Percentiles rank a stretch among this genome's conserved stretches.
phyloP scores from a whole-genome alignment of 2,329 filamentous ascomycete genomes.

The Aspergillus latus region DNA sequence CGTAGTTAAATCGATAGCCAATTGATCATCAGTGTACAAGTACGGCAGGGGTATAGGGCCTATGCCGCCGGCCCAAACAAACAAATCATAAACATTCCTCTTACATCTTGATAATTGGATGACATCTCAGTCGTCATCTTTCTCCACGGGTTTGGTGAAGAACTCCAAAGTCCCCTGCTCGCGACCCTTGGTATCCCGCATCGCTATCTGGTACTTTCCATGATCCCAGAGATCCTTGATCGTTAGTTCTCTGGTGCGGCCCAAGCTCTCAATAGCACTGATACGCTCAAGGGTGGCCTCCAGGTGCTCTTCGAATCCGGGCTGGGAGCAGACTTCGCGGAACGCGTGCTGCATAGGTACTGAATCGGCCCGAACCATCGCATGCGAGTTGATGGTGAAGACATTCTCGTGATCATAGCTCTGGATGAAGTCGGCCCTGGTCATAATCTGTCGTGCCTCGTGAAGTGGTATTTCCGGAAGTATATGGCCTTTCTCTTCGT shows the following conservation, averaged over 20 bases:
- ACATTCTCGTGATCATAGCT: slow-evolving; percentile 90
- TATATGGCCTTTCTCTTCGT: slow-evolving; percentile 67
- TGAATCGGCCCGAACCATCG: slow-evolving; percentile 85
- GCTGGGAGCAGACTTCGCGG: slow-evolving; percentile 71
- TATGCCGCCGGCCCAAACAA: not conserved
- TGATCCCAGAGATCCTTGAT: slow-evolving; percentile 90
- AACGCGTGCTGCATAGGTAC: slow-evolving; percentile 97
- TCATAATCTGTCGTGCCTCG: slow-evolving; percentile 88
- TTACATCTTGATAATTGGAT: not conserved
- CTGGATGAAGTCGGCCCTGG: slow-evolving; percentile 89
- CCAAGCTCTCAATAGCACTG: slow-evolving; percentile 86
- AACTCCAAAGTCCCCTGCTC: slow-evolving; percentile 51
- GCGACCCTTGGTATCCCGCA: slow-evolving; percentile 48
- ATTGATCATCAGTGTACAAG: not conserved
- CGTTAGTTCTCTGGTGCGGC: slow-evolving; percentile 89
- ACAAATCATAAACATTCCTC: slow-evolving; percentile 4
- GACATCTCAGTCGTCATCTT: slow-evolving; percentile 27
- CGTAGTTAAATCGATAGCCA: not conserved
- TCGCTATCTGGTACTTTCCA: slow-evolving; percentile 71
- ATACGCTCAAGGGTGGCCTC: slow-evolving; percentile 83
- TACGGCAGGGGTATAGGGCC: not conserved
- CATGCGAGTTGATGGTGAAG: slow-evolving; percentile 86
- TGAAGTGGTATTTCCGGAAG: slow-evolving; percentile 80
- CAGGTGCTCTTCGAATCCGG: slow-evolving; percentile 78
- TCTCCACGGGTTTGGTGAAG: slow-evolving; percentile 41